Evolutionary conservation across 192 early-diverging fungal species (phyloP).

Genomic region (Backusella tarrabulga): DNA sequence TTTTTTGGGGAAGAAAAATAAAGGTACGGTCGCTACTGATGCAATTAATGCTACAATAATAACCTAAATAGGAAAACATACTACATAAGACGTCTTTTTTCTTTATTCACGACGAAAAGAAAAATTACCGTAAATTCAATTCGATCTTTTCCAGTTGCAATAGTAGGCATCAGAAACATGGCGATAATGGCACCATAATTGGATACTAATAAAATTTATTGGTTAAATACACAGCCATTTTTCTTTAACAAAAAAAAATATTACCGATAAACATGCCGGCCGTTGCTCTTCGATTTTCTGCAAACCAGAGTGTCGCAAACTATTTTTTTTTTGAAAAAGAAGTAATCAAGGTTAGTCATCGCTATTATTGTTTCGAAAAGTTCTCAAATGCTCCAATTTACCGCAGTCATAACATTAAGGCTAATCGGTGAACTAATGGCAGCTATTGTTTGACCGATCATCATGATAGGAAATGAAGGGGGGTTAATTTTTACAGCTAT

Average conservation of each 20-base stretch:
- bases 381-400: background rate
- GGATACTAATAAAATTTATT: slow-evolving; percentile 14
- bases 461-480: slow-evolving; percentile 25
- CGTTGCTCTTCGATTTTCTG: slow-evolving; percentile 23
- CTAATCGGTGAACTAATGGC: slow-evolving; percentile 25
- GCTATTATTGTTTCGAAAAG: background rate
- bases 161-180: slow-evolving; percentile 27
- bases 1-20: slow-evolving; percentile 27
- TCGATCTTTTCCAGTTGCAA: slow-evolving; percentile 18
- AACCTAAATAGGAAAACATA: background rate
- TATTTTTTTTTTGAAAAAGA: background rate
- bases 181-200: slow-evolving; percentile 36
- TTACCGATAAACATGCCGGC: slow-evolving; percentile 21
- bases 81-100: background rate
- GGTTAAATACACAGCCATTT: background rate
- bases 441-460: slow-evolving; percentile 32
- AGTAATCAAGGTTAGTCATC: background rate
- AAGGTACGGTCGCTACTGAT: slow-evolving; percentile 14
- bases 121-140: slow-evolving; percentile 23
- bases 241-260: background rate
- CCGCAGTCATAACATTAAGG: slow-evolving; percentile 33
- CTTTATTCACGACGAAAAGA: background rate
- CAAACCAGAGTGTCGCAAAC: slow-evolving; percentile 27
- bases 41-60: slow-evolving; percentile 19
- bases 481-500: slow-evolving; percentile 19